phyloP scores from a whole-genome alignment of 441 rosid genomes.

The Corymbia calophylla region DNA sequence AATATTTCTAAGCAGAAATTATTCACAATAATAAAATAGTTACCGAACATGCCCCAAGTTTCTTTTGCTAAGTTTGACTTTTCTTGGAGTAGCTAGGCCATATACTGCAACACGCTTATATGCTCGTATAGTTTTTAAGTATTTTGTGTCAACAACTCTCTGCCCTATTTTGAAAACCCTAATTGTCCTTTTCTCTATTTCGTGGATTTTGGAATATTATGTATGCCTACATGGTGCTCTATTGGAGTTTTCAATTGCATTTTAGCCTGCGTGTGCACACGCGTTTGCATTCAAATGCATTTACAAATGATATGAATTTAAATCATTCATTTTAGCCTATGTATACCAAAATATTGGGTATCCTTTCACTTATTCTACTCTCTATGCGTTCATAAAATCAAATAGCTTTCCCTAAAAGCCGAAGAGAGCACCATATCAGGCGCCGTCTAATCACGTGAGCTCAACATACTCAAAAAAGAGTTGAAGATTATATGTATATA shows the following conservation, averaged over 20 bases:
- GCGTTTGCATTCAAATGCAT: background rate
- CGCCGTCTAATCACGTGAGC: background rate
- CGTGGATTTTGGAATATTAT: background rate
- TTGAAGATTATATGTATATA: background rate
- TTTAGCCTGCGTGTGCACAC: background rate
- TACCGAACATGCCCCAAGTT: background rate
- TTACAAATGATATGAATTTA: background rate
- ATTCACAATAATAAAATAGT: too few relatives aligned
- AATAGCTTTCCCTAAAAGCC: background rate
- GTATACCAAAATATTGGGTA: background rate
- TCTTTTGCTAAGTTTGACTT: background rate
- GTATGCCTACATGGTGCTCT: background rate
- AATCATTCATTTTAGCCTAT: too few relatives aligned
- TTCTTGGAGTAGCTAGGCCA: background rate
- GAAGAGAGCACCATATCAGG: background rate
- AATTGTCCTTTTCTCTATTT: background rate
- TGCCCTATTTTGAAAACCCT: background rate
- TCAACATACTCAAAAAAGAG: background rate
- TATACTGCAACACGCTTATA: background rate
- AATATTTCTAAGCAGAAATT: too few relatives aligned
- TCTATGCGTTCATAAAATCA: background rate
- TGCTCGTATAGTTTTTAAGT: background rate
- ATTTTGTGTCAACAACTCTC: background rate
- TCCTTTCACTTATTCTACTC: background rate
- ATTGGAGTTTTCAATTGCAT: background rate